A percentile compares a stretch with the other conserved stretches of the same genome.
Evolutionary conservation across 768 basidiomycete genomes (phyloP).

Genomic region (Kwoniella newhampshirensis): DNA sequence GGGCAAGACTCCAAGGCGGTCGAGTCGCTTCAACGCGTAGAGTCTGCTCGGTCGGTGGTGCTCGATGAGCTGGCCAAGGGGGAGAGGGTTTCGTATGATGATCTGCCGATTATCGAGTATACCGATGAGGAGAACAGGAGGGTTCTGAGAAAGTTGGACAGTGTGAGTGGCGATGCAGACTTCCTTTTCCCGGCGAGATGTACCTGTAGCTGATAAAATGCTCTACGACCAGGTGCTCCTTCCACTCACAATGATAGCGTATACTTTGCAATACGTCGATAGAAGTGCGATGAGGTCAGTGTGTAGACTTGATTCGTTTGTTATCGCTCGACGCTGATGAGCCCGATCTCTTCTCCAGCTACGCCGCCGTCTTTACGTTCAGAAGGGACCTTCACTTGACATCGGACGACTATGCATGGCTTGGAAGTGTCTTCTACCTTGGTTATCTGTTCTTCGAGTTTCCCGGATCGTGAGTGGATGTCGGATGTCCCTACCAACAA

Average conservation of each 20-base stretch:
- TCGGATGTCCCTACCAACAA: too few species aligned
- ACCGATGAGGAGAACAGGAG: slow-evolving; percentile 22
- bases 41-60: slow-evolving; percentile 21
- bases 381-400: slow-evolving; percentile 30
- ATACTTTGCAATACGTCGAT: slow-evolving; percentile 38
- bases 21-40: slow-evolving; percentile 13
- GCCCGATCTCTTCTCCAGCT: slow-evolving; percentile 4
- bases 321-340: background rate
- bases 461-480: slow-evolving; percentile 23
- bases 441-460: slow-evolving; percentile 40
- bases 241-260: slow-evolving; percentile 34
- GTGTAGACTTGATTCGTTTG: background rate
- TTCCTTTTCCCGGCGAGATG: background rate
- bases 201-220: background rate
- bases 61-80: slow-evolving; percentile 25
- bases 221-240: slow-evolving; percentile 16
- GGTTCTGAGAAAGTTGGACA: slow-evolving; percentile 33
- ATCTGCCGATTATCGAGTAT: slow-evolving; percentile 22
- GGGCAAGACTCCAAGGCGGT: background rate
- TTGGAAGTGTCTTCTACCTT: slow-evolving; percentile 36
- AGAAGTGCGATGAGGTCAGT: slow-evolving; percentile 36
- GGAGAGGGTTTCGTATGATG: slow-evolving; percentile 20
- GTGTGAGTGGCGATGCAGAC: slow-evolving; percentile 13
- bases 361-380: slow-evolving; percentile 39
- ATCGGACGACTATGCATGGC: slow-evolving; percentile 28